Evolutionary conservation across 2,329 filamentous ascomycete genomes (phyloP).

Genomic region (Alternaria sp.): DNA sequence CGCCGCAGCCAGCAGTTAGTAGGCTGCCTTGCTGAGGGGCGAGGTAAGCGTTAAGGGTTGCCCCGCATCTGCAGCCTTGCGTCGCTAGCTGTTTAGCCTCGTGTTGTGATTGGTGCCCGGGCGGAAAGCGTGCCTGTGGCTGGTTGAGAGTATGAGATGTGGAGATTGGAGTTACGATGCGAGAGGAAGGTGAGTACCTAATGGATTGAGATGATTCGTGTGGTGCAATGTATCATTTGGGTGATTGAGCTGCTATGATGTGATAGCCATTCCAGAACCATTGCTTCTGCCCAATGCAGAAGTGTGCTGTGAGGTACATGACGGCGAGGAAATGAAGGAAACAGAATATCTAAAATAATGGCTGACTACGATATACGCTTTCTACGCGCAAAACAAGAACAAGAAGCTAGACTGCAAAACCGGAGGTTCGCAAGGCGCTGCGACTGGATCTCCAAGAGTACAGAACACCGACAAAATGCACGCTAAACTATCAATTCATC

Average conservation of each 20-base stretch:
- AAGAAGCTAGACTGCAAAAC: background rate
- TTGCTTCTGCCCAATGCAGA: background rate
- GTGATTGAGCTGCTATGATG: background rate
- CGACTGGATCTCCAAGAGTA: background rate
- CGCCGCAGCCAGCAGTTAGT: background rate
- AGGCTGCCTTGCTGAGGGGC: background rate
- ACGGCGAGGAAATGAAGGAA: background rate
- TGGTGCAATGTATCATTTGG: background rate
- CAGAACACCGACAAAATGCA: background rate
- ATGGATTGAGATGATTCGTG: background rate
- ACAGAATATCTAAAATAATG: background rate
- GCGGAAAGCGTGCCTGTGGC: constrained; percentile 1
- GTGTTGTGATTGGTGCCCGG: background rate
- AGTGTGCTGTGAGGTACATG: background rate
- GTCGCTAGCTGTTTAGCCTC: background rate
- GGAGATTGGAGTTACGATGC: background rate
- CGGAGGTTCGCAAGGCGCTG: background rate
- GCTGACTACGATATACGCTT: background rate
- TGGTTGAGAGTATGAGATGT: background rate
- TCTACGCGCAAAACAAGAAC: background rate
- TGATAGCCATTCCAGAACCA: background rate
- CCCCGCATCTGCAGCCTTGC: background rate
- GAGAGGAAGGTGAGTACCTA: constrained; percentile 1
- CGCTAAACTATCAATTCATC: background rate
- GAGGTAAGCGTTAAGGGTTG: background rate